phyloP scores from a whole-genome alignment of 352 stramenopile species.

The Phytophthora nicotianae region DNA sequence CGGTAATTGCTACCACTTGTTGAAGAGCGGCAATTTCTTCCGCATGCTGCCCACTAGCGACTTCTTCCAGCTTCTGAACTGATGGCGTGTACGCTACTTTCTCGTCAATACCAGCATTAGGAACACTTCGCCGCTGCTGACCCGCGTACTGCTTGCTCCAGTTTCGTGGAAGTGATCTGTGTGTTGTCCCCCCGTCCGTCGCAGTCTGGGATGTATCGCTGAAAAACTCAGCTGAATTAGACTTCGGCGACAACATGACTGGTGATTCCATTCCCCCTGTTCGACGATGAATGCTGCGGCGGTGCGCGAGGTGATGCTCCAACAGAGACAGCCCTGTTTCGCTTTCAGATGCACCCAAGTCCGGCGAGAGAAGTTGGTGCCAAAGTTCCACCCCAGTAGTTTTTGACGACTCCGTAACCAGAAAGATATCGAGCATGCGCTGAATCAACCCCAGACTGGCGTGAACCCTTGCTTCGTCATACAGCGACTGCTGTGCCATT shows the following conservation, averaged over 20 bases:
- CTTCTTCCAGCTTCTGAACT: neutral
- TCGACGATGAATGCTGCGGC: constrained; percentile 49
- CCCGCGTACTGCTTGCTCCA: constrained; percentile 65
- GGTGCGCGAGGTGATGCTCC: constrained; percentile 60
- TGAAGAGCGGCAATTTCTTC: constrained; percentile 43
- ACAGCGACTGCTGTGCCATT: constrained; percentile 5
- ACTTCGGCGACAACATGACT: constrained; percentile 4
- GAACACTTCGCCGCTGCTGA: constrained; percentile 35
- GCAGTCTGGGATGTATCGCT: constrained; percentile 19
- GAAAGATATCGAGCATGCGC: constrained; percentile 65
- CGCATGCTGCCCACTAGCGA: constrained; percentile 4
- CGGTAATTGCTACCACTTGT: constrained; percentile 45
- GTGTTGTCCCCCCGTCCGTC: constrained; percentile 8
- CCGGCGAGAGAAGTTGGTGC: constrained; percentile 60
- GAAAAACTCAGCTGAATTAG: constrained; percentile 13
- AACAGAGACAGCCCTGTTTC: constrained; percentile 52
- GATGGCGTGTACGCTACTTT: constrained; percentile 9
- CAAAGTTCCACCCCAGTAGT: constrained; percentile 15
- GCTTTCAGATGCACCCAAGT: constrained; percentile 43
- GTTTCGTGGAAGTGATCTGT: constrained; percentile 57
- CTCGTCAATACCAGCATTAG: constrained; percentile 26
- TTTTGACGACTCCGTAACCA: constrained; percentile 34
- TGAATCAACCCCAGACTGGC: constrained; percentile 56
- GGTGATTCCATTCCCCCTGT: constrained; percentile 23
- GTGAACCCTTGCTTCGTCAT: constrained; percentile 63